Percentiles rank a stretch among this genome's conserved stretches.
These are phyloP conservation scores for Atkinsonella texensis DNA, from an alignment of 2,329 filamentous ascomycete species.

Conservation along the genomic window DNA sequence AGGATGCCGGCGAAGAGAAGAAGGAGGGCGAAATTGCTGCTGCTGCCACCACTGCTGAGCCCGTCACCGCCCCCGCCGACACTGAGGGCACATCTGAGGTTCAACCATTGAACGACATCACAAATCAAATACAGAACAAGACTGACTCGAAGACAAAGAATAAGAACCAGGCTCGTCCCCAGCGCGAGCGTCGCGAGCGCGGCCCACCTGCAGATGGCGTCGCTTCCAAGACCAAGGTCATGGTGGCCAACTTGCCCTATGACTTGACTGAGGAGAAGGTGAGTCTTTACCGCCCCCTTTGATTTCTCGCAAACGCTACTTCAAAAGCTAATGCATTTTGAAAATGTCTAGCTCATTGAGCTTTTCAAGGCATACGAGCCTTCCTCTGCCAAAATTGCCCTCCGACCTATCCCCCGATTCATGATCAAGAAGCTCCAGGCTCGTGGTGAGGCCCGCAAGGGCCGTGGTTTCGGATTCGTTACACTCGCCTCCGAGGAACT, in stretches of 20 bases:
- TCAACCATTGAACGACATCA: constrained; percentile 49
- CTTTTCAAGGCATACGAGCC: constrained; percentile 90
- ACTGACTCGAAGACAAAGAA: constrained; percentile 50
- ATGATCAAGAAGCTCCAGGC: constrained; percentile 99
- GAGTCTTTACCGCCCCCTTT: constrained; percentile 16
- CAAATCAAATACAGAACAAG: constrained; percentile 40
- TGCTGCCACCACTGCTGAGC: constrained; percentile 31
- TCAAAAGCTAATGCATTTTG: background rate
- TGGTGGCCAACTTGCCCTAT: constrained; percentile 98
- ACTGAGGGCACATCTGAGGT: constrained; percentile 38
- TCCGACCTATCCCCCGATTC: constrained; percentile 96
- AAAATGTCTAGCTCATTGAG: constrained; percentile 70
- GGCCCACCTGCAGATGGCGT: constrained; percentile 95
- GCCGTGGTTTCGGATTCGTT: constrained; percentile 96
- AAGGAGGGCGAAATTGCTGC: constrained; percentile 29
- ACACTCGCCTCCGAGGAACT: constrained; percentile 89
- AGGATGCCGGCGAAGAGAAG: constrained; percentile 30
- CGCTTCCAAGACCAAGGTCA: constrained; percentile 98
- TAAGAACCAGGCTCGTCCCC: constrained; percentile 40
- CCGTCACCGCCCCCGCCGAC: constrained; percentile 32
- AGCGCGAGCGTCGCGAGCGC: constrained; percentile 62
- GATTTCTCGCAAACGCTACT: background rate
- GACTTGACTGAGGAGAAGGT: constrained; percentile 97
- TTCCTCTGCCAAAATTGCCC: constrained; percentile 92
- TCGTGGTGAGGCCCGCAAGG: constrained; percentile 96